Evolutionary conservation across 768 basidiomycete genomes (phyloP).

Genomic region (Pleurotus cornucopiae): DNA sequence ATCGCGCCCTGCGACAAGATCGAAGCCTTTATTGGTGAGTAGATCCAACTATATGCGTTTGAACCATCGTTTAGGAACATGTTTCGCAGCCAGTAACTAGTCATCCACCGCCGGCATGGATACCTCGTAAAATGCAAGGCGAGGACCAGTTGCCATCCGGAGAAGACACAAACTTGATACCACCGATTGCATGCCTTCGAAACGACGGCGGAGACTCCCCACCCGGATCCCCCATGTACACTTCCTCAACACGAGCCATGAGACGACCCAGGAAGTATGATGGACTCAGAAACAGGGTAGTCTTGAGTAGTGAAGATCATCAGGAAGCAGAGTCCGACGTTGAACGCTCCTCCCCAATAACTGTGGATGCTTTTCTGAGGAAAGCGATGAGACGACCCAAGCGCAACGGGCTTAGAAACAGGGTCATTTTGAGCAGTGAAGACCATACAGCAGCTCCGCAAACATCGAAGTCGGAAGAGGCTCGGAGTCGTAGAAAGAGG

Average conservation of each 20-base stretch:
- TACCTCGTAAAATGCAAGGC: neutral
- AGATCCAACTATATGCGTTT: too few species aligned
- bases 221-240: neutral
- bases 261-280: neutral
- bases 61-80: too few species aligned
- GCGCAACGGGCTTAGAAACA: neutral
- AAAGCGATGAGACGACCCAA: neutral
- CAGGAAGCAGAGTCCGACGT: neutral
- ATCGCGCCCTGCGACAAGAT: too few species aligned
- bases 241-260: too few species aligned
- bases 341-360: neutral
- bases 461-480: neutral
- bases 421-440: neutral
- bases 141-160: neutral
- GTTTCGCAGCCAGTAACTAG: neutral
- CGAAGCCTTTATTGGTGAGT: too few species aligned
- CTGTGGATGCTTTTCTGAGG: constrained; percentile 1
- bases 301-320: neutral
- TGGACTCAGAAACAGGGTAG: neutral
- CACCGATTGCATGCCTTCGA: neutral
- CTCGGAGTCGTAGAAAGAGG: neutral
- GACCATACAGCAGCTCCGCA: neutral
- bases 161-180: neutral
- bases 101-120: constrained; percentile 1
- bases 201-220: neutral